phyloP scores from a whole-genome alignment of 768 basidiomycete genomes.

The Naganishia vaughanmartiniae region DNA sequence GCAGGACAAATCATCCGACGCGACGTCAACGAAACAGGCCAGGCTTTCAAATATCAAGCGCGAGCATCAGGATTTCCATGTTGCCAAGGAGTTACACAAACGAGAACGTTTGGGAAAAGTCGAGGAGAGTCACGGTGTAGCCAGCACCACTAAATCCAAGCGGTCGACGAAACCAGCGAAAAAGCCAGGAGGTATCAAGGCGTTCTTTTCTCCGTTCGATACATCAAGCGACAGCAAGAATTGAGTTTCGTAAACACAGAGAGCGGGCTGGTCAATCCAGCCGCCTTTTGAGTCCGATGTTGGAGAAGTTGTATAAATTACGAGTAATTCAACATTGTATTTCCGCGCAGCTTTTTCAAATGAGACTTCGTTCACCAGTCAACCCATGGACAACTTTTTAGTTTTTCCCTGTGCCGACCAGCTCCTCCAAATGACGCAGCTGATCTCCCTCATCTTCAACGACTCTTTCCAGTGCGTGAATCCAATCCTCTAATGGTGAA shows the following conservation, averaged over 20 bases:
- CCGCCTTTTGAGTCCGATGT: too few species aligned
- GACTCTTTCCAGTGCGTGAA: conserved; percentile 78
- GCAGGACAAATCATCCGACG: conserved; percentile 16
- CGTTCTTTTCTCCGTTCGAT: conserved; percentile 40
- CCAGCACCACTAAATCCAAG: conserved; percentile 39
- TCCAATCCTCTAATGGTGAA: conserved; percentile 64
- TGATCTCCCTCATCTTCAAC: conserved; percentile 56
- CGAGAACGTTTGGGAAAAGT: conserved; percentile 41
- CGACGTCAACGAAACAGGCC: conserved; percentile 13
- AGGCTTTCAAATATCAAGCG: conserved; percentile 42
- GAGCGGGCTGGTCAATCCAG: background rate
- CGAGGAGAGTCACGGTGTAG: conserved; percentile 35
- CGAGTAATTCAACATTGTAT: too few species aligned
- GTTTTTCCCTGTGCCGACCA: conserved; percentile 30
- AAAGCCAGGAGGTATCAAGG: conserved; percentile 47
- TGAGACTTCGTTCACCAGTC: background rate
- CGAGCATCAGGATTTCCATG: conserved; percentile 88
- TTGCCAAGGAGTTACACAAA: conserved; percentile 72
- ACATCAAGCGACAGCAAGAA: background rate
- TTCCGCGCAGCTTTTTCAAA: too few species aligned
- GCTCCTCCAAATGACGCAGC: conserved; percentile 41
- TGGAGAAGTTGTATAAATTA: too few species aligned
- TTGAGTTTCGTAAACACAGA: background rate
- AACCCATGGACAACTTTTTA: background rate
- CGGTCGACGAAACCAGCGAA: conserved; percentile 53